Evolutionary conservation across 352 stramenopile species (phyloP).

Genomic region (Phytophthora aleatoria): DNA sequence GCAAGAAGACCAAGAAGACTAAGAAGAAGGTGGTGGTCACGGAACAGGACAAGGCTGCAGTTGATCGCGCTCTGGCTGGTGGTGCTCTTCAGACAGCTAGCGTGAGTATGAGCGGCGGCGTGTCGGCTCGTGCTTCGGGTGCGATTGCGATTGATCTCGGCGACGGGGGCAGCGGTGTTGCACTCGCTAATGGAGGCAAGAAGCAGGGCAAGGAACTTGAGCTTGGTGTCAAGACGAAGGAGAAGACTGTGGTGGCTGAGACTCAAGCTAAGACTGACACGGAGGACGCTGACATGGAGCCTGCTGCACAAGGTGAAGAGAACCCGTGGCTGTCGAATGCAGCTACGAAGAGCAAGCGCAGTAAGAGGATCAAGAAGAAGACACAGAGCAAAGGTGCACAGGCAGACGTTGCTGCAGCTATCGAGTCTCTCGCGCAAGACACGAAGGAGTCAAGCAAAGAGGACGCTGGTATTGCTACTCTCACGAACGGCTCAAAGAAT

Average conservation of each 20-base stretch:
- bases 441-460: constrained; percentile 34
- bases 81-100: constrained; percentile 59
- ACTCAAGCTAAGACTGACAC: constrained; percentile 17
- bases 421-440: constrained; percentile 66
- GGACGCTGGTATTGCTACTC: constrained; percentile 18
- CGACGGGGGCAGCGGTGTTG: constrained; percentile 34
- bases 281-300: constrained; percentile 31
- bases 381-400: constrained; percentile 43
- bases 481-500: constrained; percentile 32
- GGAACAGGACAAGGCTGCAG: constrained; percentile 52
- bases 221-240: constrained; percentile 34
- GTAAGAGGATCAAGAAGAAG: constrained; percentile 71
- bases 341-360: constrained; percentile 63
- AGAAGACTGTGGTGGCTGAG: constrained; percentile 19
- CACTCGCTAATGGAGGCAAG: constrained; percentile 34
- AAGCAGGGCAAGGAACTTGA: constrained; percentile 34
- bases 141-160: constrained; percentile 80
- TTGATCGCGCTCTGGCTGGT: constrained; percentile 57
- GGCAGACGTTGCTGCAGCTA: constrained; percentile 52
- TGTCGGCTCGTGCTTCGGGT: constrained; percentile 66
- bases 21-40: constrained; percentile 57
- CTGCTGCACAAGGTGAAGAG: constrained; percentile 43
- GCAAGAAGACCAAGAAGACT: constrained; percentile 38
- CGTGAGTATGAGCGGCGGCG: constrained; percentile 76
- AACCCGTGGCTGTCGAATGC: constrained; percentile 72